Conservation (phyloP, 2,329 filamentous ascomycete genomes). For the Ophiostoma sp. region DNA sequence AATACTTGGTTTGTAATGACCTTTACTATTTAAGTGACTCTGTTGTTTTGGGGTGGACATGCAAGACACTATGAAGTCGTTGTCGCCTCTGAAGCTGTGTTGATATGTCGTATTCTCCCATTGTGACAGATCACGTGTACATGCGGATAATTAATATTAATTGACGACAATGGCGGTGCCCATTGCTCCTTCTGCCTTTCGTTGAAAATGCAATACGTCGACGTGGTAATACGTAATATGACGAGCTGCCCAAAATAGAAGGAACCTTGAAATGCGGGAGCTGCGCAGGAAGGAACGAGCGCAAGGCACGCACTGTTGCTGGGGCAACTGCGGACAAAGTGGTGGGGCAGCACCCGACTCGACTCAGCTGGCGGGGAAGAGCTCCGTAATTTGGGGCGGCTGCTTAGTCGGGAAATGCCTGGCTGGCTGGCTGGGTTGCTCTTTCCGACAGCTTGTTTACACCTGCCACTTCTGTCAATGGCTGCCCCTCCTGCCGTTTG, state of each 20-base stretch:
- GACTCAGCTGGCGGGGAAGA: constrained; percentile 9
- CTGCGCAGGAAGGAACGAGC: neutral
- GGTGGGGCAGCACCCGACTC: constrained; percentile 21
- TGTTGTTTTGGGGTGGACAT: no score
- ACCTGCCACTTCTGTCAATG: neutral
- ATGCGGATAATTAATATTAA: neutral
- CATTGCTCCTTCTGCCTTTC: neutral
- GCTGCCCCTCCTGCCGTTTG: constrained; percentile 11
- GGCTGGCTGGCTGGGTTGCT: constrained; percentile 3
- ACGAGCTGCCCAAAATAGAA: neutral
- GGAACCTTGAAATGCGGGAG: neutral
- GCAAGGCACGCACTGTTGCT: constrained; percentile 27
- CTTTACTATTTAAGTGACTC: no score
- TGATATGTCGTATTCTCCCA: no score
- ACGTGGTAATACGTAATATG: neutral
- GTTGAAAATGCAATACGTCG: neutral
- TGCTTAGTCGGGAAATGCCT: neutral
- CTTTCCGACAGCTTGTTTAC: constrained; percentile 12
- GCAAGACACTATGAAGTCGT: no score
- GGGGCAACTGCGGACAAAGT: constrained; percentile 26
- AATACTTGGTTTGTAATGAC: no score
- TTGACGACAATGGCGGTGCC: neutral
- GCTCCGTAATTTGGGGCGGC: constrained; percentile 5
- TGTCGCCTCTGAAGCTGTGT: no score
- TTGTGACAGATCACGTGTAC: neutral